Base-by-base conservation (phyloP, 2,329 filamentous ascomycete genomes). In the Colletotrichum somersetense region DNA sequence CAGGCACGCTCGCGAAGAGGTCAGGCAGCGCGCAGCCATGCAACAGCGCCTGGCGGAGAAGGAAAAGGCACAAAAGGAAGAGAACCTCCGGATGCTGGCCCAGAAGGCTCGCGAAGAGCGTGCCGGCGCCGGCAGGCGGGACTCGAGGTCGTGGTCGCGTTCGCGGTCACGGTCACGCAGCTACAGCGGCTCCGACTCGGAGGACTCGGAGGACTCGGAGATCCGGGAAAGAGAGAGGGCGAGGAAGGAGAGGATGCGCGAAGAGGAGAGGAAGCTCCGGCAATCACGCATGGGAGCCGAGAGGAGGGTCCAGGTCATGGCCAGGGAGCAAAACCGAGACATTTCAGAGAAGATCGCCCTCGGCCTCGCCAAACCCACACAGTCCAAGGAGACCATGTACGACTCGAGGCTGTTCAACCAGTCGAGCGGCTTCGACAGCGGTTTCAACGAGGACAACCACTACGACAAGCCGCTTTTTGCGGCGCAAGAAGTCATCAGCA, bases 381-480 rank as follows among this genome's bases (percentile, higher is more conserved):
- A 96, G 79, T 93, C 91, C 62, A 92, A 92, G 67, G 96, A 99
- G 81, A 91, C 93, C 33, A 98, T 98, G 96, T 99, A 97, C 84
- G 96, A 99, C 83, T 97, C 95, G 2, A 89, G 96, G 52, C 84
- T 99, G 40, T 99, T 99, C 84, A 98, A 98, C 83, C 94, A 97
- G 83, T 92, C 91, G 7, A 95, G 93, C 77, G 96, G 96, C 0
- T 97, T 99, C 80, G 92, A 95, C 76, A 89, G 91, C 64, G 96
- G 96, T 0, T 95, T 98, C 87, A 99, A 99, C 81, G 96, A 99
- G 81, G 96, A 99, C 81, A 96, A 99, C 79, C 91, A 92, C 0
- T 99, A 98, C 84, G 96, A 98, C 81, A 98, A 98, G 83, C 96
- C 96, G 26, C 86, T 99, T 10, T 99, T 99, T 80, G 95, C 95